phyloP scores from a whole-genome alignment of 306 rosid species.

The Casuarina glauca region DNA sequence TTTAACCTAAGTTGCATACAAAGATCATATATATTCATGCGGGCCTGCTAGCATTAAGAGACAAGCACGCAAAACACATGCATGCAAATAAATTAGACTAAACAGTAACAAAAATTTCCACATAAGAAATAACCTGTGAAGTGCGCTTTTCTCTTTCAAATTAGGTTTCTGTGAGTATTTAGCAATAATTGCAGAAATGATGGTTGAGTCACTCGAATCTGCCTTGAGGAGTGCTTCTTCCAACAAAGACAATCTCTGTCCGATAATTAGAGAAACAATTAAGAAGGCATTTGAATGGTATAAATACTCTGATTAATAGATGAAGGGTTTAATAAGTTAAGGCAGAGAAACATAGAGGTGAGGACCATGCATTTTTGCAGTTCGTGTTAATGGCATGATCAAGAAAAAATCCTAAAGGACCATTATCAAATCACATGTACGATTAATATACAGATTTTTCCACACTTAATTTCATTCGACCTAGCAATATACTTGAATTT shows the following conservation, averaged over 20 bases:
- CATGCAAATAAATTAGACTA: neutral
- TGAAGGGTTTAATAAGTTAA: constrained; percentile 2
- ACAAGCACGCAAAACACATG: neutral
- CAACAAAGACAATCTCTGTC: constrained; percentile 60
- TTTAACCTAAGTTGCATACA: neutral
- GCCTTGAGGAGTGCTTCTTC: constrained; percentile 72
- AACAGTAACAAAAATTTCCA: neutral
- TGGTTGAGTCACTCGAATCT: constrained; percentile 52
- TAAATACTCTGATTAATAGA: neutral
- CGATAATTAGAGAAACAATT: constrained; percentile 27
- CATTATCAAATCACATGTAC: neutral
- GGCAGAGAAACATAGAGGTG: constrained; percentile 1
- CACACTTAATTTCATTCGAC: neutral
- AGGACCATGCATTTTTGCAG: neutral
- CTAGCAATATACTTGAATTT: neutral
- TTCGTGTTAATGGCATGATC: neutral
- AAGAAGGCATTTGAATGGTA: constrained; percentile 13
- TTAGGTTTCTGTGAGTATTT: constrained; percentile 52
- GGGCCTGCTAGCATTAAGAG: neutral
- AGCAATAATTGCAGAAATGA: constrained; percentile 56
- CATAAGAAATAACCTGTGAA: constrained; percentile 46
- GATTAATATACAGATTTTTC: neutral
- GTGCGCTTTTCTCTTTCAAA: constrained; percentile 61
- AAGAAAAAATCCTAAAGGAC: neutral
- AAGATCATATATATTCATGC: neutral